Percentiles rank a stretch among this genome's conserved stretches.
These are phyloP conservation scores for Wickerhamiella shivajii DNA, from an alignment of 805 yeast genomes.

Conservation along the genomic window DNA sequence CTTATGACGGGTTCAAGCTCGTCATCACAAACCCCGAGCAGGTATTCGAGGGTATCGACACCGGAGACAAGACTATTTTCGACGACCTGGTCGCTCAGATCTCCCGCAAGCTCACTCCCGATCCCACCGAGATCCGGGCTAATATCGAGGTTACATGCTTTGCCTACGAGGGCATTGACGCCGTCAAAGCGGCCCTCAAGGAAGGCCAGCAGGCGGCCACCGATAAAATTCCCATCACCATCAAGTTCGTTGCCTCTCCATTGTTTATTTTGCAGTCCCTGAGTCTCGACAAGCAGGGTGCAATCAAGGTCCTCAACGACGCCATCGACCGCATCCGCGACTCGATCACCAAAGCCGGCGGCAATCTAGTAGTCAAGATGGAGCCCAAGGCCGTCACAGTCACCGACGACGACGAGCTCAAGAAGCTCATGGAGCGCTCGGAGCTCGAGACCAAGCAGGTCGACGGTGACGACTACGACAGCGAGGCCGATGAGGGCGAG, in stretches of 20 bases:
- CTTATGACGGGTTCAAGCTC: slow-evolving; percentile 91
- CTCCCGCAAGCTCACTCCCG: slow-evolving; percentile 89
- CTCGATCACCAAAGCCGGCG: slow-evolving; percentile 60
- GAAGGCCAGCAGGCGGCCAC: slow-evolving; percentile 77
- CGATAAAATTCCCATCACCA: slow-evolving; percentile 78
- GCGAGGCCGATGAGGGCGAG: slow-evolving; percentile 27
- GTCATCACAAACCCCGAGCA: slow-evolving; percentile 79
- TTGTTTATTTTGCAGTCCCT: slow-evolving; percentile 86
- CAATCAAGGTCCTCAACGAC: slow-evolving; percentile 60
- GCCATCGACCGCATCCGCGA: slow-evolving; percentile 68
- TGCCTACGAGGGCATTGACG: slow-evolving; percentile 94
- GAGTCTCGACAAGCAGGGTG: slow-evolving; percentile 80
- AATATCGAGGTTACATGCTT: slow-evolving; percentile 96
- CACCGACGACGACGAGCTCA: slow-evolving; percentile 94
- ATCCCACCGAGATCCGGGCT: slow-evolving; percentile 96
- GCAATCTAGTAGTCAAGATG: slow-evolving; percentile 86
- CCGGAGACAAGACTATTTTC: slow-evolving; percentile 56
- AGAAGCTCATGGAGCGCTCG: slow-evolving; percentile 84
- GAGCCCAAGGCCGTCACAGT: slow-evolving; percentile 99
- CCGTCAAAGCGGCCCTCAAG: slow-evolving; percentile 75
- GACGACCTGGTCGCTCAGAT: slow-evolving; percentile 79
- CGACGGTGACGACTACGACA: slow-evolving; percentile 58
- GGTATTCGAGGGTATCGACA: slow-evolving; percentile 63
- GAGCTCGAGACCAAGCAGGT: slow-evolving; percentile 79
- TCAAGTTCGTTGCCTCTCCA: slow-evolving; percentile 94